Conservation (phyloP, 371 early-diverging fungal species). For the Zancudomyces culisetae region DNA sequence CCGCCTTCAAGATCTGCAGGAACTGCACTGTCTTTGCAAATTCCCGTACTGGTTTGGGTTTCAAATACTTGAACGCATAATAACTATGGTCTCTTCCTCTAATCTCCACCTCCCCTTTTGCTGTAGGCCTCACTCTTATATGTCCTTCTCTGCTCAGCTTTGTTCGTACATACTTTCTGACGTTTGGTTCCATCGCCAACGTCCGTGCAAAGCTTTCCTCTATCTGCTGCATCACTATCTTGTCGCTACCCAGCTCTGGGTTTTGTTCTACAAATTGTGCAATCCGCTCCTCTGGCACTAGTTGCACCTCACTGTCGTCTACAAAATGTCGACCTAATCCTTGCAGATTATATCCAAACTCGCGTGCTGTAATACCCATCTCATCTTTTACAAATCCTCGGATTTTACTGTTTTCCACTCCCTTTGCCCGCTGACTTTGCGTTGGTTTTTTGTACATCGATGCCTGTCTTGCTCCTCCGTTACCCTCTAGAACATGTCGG, state of each 20-base stretch:
- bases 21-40: slow-evolving; percentile 52
- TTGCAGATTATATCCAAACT: slow-evolving; percentile 45
- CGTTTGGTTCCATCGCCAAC: slow-evolving; percentile 60
- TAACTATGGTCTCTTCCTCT: slow-evolving; percentile 54
- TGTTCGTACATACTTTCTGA: slow-evolving; percentile 59
- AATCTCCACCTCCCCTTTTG: slow-evolving; percentile 52
- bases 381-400: slow-evolving; percentile 33
- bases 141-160: slow-evolving; percentile 47
- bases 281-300: slow-evolving; percentile 32
- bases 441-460: slow-evolving; percentile 1
- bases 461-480: not conserved
- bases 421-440: not conserved
- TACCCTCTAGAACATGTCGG: not conserved
- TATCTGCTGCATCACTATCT: slow-evolving; percentile 42
- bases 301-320: slow-evolving; percentile 19
- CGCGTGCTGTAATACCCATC: slow-evolving; percentile 33
- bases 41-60: slow-evolving; percentile 46
- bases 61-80: slow-evolving; percentile 69
- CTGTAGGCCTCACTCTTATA: slow-evolving; percentile 63
- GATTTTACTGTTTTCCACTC: slow-evolving; percentile 15
- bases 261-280: slow-evolving; percentile 25
- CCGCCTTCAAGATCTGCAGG: slow-evolving; percentile 56
- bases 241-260: slow-evolving; percentile 29
- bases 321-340: slow-evolving; percentile 34
- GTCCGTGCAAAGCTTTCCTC: slow-evolving; percentile 50